phyloP scores from a whole-genome alignment of 805 yeast genomes.

The Metschnikowia aberdeeniae region DNA sequence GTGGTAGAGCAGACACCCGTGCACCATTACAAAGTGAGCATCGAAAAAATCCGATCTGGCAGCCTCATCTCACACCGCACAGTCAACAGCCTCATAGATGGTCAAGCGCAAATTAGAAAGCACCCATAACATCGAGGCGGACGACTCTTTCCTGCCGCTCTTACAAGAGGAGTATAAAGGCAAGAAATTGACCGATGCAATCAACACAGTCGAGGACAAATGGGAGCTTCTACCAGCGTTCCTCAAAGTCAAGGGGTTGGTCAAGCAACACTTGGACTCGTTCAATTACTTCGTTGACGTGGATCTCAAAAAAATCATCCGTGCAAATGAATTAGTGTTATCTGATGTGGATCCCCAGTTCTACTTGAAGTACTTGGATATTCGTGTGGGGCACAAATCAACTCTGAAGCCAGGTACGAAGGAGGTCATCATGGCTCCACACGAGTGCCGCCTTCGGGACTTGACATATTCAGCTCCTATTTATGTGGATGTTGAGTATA shows the following conservation, averaged over 20 bases:
- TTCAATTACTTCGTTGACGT: slow-evolving; percentile 93
- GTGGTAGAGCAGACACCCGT: slow-evolving; percentile 11
- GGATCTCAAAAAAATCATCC: slow-evolving; percentile 86
- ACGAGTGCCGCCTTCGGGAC: slow-evolving; percentile 92
- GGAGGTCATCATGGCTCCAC: slow-evolving; percentile 77
- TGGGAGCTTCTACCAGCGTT: slow-evolving; percentile 97
- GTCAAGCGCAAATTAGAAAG: slow-evolving; percentile 14
- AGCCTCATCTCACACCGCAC: slow-evolving; percentile 2
- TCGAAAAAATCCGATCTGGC: slow-evolving; percentile 4
- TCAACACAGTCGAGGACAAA: slow-evolving; percentile 89
- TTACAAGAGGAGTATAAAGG: slow-evolving; percentile 83
- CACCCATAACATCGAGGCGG: slow-evolving; percentile 21
- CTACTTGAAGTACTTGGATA: slow-evolving; percentile 87
- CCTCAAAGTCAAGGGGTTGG: slow-evolving; percentile 90
- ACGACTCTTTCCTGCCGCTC: slow-evolving; percentile 70
- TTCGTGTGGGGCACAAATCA: slow-evolving; percentile 82
- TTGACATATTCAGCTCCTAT: slow-evolving; percentile 94
- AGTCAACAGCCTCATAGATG: slow-evolving; percentile 7
- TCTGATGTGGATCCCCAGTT: slow-evolving; percentile 98
- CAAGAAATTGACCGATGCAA: slow-evolving; percentile 78
- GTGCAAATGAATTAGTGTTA: slow-evolving; percentile 83
- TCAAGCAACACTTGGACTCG: slow-evolving; percentile 97
- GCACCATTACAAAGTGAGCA: slow-evolving; percentile 10
- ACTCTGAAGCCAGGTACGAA: slow-evolving; percentile 45
- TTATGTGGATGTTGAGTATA: slow-evolving; percentile 94